Conservation (phyloP, 2,329 filamentous ascomycete genomes). For the Clonostachys sp. region DNA sequence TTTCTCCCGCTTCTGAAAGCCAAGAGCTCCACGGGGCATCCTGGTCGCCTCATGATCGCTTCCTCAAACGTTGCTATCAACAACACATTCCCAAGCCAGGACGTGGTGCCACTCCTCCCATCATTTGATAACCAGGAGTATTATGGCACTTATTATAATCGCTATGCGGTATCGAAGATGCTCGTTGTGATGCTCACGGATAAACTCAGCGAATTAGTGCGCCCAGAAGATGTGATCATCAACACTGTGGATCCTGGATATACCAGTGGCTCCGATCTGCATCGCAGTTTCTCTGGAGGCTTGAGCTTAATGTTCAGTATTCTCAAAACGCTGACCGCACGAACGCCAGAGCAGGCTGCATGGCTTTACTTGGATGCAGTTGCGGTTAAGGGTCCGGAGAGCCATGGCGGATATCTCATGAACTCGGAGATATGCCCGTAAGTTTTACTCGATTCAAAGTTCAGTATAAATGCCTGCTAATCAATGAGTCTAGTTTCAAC, state of each 20-base stretch:
- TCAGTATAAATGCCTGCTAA: neutral
- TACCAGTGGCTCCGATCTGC: constrained; percentile 17
- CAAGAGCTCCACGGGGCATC: constrained; percentile 11
- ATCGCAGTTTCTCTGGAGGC: constrained; percentile 3
- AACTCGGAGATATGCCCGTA: constrained; percentile 39
- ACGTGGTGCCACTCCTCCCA: constrained; percentile 12
- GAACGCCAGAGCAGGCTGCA: constrained; percentile 30
- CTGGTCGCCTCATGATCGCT: constrained; percentile 20
- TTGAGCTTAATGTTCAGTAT: neutral
- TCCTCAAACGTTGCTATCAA: constrained; percentile 16
- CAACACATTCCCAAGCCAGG: constrained; percentile 14
- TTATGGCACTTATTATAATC: constrained; percentile 5
- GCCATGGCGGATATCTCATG: constrained; percentile 45
- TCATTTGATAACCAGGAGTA: constrained; percentile 19
- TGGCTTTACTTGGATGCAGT: constrained; percentile 41
- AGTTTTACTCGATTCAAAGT: constrained; percentile 19
- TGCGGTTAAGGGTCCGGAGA: constrained; percentile 38
- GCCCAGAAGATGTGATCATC: constrained; percentile 32
- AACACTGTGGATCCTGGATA: constrained; percentile 41
- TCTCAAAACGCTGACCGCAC: constrained; percentile 11
- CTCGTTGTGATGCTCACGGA: constrained; percentile 15
- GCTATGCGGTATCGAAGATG: constrained; percentile 23
- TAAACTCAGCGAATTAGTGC: constrained; percentile 28
- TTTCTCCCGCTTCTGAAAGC: constrained; percentile 12
- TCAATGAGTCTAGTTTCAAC: neutral